A percentile compares a stretch with the other conserved stretches of the same genome.
phyloP scores from a whole-genome alignment of 768 basidiomycete species.

The Gloeophyllum trabeum region DNA sequence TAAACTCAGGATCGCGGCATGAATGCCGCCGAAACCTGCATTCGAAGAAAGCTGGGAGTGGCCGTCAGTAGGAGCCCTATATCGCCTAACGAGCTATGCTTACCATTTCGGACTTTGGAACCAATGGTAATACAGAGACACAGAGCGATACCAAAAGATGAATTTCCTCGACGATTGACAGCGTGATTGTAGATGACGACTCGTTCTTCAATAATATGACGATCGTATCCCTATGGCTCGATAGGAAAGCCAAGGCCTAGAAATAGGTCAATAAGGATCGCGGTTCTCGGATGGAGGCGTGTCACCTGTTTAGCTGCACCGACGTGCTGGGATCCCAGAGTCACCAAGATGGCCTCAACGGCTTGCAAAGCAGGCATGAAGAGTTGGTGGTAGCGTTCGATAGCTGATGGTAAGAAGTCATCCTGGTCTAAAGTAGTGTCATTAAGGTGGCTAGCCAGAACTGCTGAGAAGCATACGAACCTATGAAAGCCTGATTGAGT shows the following conservation, averaged over 20 bases:
- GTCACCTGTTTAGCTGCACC: constrained; percentile 61
- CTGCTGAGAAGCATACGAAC: constrained; percentile 34
- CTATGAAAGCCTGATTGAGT: constrained; percentile 71
- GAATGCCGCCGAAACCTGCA: constrained; percentile 79
- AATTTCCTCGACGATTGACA: constrained; percentile 67
- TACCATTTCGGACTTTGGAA: constrained; percentile 73
- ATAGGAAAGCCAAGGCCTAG: constrained; percentile 73
- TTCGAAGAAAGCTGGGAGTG: constrained; percentile 51
- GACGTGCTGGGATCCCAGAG: constrained; percentile 58
- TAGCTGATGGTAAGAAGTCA: constrained; percentile 78
- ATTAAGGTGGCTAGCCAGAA: too few relatives aligned
- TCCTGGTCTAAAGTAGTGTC: constrained; percentile 47
- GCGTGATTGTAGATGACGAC: constrained; percentile 42
- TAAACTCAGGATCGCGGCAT: constrained; percentile 65
- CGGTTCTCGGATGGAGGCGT: neutral
- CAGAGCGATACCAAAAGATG: constrained; percentile 70
- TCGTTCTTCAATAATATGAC: constrained; percentile 75
- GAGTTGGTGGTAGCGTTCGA: constrained; percentile 85
- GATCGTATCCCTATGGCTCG: constrained; percentile 75
- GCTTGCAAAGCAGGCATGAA: constrained; percentile 83
- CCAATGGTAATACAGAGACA: constrained; percentile 52
- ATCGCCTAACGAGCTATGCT: too few relatives aligned
- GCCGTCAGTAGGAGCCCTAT: too few relatives aligned
- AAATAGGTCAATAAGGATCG: neutral
- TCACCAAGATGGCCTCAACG: constrained; percentile 63